Conservation (phyloP, 371 early-diverging fungal species). For the Mortierella sp. region DNA sequence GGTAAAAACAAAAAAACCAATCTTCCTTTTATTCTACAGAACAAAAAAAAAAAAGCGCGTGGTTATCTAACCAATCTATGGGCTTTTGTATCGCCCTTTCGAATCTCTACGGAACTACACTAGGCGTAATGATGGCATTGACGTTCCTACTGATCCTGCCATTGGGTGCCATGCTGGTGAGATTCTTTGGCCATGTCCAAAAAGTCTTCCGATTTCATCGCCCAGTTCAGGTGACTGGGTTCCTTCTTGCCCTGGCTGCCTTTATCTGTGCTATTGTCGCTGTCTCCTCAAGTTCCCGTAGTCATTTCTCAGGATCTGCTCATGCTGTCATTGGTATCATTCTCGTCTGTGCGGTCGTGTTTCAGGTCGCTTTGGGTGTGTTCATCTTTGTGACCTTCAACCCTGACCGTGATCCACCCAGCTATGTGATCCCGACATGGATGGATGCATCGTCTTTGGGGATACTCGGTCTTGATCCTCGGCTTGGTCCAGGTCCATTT, state of each 20-base stretch:
- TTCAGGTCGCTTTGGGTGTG: constrained; percentile 28
- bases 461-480: constrained; percentile 14
- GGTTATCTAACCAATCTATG: background rate
- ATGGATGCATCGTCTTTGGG: constrained; percentile 40
- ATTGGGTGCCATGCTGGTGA: constrained; percentile 27
- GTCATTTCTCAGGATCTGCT: background rate
- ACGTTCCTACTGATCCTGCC: constrained; percentile 35
- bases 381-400: constrained; percentile 35
- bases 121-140: constrained; percentile 34
- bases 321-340: constrained; percentile 24
- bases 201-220: constrained; percentile 33
- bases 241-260: constrained; percentile 14
- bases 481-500: constrained; percentile 28
- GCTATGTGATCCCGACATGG: constrained; percentile 12
- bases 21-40: background rate
- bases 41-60: background rate
- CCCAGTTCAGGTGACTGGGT: constrained; percentile 26
- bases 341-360: constrained; percentile 17
- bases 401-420: constrained; percentile 12
- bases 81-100: background rate
- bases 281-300: constrained; percentile 1
- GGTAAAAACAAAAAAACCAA: constrained; percentile 6
- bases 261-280: constrained; percentile 25
- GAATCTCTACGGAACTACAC: background rate
- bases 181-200: constrained; percentile 34